Base-by-base conservation (phyloP, 2,329 filamentous ascomycete species). In the Trichothecium sympodiale region DNA sequence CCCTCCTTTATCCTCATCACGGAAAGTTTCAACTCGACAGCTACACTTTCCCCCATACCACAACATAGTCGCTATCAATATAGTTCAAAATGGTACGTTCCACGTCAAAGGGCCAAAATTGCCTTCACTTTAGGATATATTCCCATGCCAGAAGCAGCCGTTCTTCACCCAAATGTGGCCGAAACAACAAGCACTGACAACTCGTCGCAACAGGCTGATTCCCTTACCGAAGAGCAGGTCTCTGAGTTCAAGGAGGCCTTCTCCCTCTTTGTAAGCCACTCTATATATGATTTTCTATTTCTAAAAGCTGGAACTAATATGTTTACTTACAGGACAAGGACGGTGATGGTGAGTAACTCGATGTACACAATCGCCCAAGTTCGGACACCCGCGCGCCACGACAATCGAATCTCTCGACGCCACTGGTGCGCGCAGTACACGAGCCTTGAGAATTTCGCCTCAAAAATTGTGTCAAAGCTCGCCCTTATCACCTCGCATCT, bases 201-300 rank as follows among this genome's bases (percentile, higher is more conserved):
- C 35, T 29, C 39, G 34, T 38, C 39, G 35, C 43, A 37, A 38
- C 61, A 96, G 89, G 89, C 89, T 63, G 91, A 98, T 64, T 89
- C 89, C 64, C 82, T 98, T 59, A 96, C 91, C 54, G 91, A 98
- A 76, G 91, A 98, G 72, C 91, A 98, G 77, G 91, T 98, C 62
- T 96, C 91, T 61, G 91, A 98, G 73, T 98, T 96, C 76, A 98
- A 96, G 83, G 91, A 98, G 73, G 91, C 91, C 38, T 98, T 98
- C 71, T 98, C 91, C 62, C 85, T 98, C 49, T 98, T 98, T 67
- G 91, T 98, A 81, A 81, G 91, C 66, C 17, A 25, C 9, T 29
- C 28, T 33, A 13, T 10, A 17, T 16, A 27, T n/a, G 12, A 29
- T 34, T n/a, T 13, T 4, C 8, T 27, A n/a, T 25, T 29, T 20